Evolutionary conservation across 2,329 filamentous ascomycete species (phyloP).

Genomic region (Apiospora kogelbergensis): DNA sequence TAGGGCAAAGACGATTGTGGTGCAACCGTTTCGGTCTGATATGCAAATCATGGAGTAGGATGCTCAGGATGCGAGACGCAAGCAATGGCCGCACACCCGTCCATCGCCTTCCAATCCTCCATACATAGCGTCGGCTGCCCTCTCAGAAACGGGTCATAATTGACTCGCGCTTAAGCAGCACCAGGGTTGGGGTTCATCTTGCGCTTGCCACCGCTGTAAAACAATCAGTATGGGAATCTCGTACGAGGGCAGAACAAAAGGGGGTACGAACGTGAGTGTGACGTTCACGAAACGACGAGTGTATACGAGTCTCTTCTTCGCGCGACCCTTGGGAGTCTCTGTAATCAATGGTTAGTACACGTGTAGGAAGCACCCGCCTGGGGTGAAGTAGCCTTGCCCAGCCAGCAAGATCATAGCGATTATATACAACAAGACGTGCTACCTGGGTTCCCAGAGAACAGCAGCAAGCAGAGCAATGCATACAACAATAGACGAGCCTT

Average conservation of each 20-base stretch:
- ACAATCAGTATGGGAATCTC: neutral
- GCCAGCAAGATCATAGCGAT: neutral
- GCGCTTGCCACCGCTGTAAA: slow-evolving; percentile 77
- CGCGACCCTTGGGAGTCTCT: slow-evolving; percentile 11
- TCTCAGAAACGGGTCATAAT: slow-evolving; percentile 19
- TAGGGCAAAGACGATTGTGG: slow-evolving; percentile 25
- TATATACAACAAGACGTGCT: neutral
- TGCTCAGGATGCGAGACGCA: slow-evolving; percentile 23
- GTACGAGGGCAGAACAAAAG: neutral
- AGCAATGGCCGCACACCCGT: slow-evolving; percentile 18
- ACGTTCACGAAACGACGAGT: slow-evolving; percentile 96
- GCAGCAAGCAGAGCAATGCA: neutral
- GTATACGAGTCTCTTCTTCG: slow-evolving; percentile 9
- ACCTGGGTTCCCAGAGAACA: neutral
- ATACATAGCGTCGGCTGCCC: slow-evolving; percentile 27
- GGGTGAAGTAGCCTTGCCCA: neutral
- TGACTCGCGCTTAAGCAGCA: slow-evolving; percentile 27
- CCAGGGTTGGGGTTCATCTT: slow-evolving; percentile 58
- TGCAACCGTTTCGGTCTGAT: slow-evolving; percentile 16
- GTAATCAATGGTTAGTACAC: neutral
- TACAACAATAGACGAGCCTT: neutral
- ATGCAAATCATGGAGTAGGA: slow-evolving; percentile 21
- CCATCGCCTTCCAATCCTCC: slow-evolving; percentile 27
- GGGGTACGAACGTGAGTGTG: slow-evolving; percentile 65
- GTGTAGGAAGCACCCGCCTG: neutral